Base-by-base conservation (phyloP, 148 eudicot genomes). In the Rhododendron simsii region DNA sequence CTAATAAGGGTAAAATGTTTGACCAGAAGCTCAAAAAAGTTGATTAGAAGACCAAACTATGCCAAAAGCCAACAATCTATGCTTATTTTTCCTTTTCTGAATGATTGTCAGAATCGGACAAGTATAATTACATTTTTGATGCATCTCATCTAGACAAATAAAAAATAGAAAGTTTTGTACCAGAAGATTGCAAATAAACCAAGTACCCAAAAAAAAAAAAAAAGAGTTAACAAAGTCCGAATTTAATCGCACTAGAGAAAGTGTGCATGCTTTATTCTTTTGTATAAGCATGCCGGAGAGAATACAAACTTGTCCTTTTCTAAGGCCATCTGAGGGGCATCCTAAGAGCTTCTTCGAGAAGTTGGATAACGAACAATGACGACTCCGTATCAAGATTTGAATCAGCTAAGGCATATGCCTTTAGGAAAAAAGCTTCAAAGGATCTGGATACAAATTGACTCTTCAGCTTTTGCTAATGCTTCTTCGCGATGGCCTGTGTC, bases 301-400 rank as follows among this genome's bases (percentile, higher is more conserved):
- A 65, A 85, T 61, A 87, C 92, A 53, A 89, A 95, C 98, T 90
- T 95, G 98, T 87, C 98, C 98, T 90, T 95, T 95, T 83, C 98
- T 94, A 87, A 95, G 92, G 83, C 98, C 94, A 86, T 95, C 98
- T 51, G 98, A 94, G 61, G 98, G 98, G 89, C 98, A 95, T 90
- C 30, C 92, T 90, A 86, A 95, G 93, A 86, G 98, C 98, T 89
- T 95, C 96, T 82, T 95, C 96, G 45, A 95, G 91, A 86, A 95
- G 96, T 87, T 91, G 89, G 79, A 93, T 88, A 39, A 94, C 97
- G 51, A 91, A 89, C 50, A 92, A 89, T 59, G 98, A 93, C 73
- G 94, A 91, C 85, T 95, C 94, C 28, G 87, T 88, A 89, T 95
- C 96, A 80, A 92, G 95, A 88, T 91, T 92, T 84, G 98, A 92